Conservation (phyloP, 306 rosid species). For the Corylus heterophylla region DNA sequence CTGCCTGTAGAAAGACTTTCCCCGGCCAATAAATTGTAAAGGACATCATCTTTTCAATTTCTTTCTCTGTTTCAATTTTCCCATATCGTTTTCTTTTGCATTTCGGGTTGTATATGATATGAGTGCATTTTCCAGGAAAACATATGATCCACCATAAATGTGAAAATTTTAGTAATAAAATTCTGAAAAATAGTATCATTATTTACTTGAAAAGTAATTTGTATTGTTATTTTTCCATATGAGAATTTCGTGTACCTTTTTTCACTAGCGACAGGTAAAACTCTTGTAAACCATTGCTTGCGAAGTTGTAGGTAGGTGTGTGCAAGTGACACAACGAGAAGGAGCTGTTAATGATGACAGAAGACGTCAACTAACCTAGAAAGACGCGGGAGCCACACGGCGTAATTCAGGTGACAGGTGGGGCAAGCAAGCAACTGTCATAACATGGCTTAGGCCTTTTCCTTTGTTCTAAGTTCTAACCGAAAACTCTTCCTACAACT, state of each 20-base stretch:
- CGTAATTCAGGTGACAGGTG: background rate
- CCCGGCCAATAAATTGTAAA: too few species aligned
- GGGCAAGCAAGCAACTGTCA: background rate
- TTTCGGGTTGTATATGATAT: background rate
- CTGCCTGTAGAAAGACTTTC: background rate
- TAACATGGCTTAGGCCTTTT: background rate
- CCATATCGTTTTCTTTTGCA: too few species aligned
- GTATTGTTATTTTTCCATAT: too few species aligned
- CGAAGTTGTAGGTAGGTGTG: background rate
- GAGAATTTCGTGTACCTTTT: too few species aligned
- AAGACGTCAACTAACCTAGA: background rate
- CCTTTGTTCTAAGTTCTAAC: background rate
- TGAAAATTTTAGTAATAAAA: too few species aligned
- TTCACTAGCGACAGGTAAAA: too few species aligned
- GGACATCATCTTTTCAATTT: too few species aligned
- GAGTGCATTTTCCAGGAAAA: background rate
- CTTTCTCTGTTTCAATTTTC: too few species aligned
- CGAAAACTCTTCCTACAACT: background rate
- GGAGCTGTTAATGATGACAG: background rate
- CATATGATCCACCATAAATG: too few species aligned
- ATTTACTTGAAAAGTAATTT: too few species aligned
- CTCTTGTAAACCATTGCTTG: background rate
- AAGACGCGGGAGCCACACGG: background rate
- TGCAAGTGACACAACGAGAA: background rate
- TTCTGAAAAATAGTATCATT: too few species aligned